Base-by-base conservation (phyloP, 768 basidiomycete species). In the Mycena amicta region DNA sequence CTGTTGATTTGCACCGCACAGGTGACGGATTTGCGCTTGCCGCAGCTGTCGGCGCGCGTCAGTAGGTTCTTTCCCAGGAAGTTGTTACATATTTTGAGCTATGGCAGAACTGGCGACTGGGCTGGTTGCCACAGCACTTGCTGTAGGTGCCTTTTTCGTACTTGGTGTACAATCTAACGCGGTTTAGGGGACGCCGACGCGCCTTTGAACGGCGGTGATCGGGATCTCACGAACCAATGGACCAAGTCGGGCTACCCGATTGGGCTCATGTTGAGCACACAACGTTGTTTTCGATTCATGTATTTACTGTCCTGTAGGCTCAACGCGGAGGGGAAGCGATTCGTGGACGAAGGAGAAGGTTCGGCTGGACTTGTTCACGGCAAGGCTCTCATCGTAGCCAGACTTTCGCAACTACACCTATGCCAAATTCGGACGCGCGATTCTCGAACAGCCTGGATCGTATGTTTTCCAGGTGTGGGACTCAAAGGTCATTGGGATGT, bases 401-500 rank as follows among this genome's bases (percentile, higher is more conserved):
- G 87, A 90, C 71, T 88, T 83, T 67, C 79, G 88, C 46, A 89
- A 87, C 68, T 89, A 84, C 63, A 89, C 87, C 1, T 89, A 90
- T 64, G 87, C 88, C 20, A 84, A 82, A 68, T 88, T 85, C 61
- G 87, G 87, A 11, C 76, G 76, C 26, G 83, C 80, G 51, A 84
- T 89, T 47, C 74, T 88, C 52, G 61, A 67, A 23, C 85, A 89
- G 65, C 83, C 84, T 1, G 81, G 77, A 23, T 81, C 84, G 11
- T 80, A 70, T 60, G 87, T 83, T 15, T 89, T 88, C 68, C 88
- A 89, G 64, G 71, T 89, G 13, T 90, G 80, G 80, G 87, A 88
- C 66, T 71, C 75, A 16, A 76, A 81, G 59, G 74, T 73, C 20
- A 67, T 72, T 16, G 58, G 62, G 13, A 74, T 71, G 63, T 72